These are phyloP conservation scores for Apiospora koreana DNA, from an alignment of 2,329 filamentous ascomycete genomes.

Conservation along the genomic window DNA sequence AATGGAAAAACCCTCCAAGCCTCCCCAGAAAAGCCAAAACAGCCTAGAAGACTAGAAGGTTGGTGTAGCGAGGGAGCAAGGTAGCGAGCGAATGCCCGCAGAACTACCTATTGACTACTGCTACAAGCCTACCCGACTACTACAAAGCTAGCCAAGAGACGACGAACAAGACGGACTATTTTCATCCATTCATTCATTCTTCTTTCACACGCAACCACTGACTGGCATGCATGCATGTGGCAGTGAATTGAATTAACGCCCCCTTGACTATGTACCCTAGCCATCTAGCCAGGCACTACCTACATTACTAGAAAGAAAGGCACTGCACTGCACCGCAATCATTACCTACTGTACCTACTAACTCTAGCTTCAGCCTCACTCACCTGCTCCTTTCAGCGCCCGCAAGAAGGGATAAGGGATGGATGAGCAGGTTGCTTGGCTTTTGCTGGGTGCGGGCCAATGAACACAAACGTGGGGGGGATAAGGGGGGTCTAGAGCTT, in stretches of 20 bases:
- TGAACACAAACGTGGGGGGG: not conserved
- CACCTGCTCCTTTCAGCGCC: conserved; percentile 1
- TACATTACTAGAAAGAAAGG: too few relatives aligned
- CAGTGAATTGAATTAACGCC: not conserved
- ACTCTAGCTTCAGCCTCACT: not conserved
- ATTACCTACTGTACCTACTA: not conserved
- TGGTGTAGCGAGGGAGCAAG: not conserved
- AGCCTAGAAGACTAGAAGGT: conserved; percentile 8
- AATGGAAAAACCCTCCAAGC: conserved; percentile 3
- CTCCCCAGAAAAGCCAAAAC: conserved; percentile 8
- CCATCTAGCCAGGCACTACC: not conserved
- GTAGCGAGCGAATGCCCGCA: not conserved
- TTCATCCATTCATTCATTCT: too few relatives aligned
- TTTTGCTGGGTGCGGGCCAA: not conserved
- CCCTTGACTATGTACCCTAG: not conserved
- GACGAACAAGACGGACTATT: too few relatives aligned
- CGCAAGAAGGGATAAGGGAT: not conserved
- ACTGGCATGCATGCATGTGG: too few relatives aligned
- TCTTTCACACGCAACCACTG: too few relatives aligned
- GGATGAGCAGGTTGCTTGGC: not conserved
- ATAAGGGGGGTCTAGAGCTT: not conserved
- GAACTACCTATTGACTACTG: not conserved
- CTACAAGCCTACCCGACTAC: too few relatives aligned
- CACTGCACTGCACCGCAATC: not conserved
- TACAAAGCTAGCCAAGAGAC: not conserved